A percentile compares a stretch with the other conserved stretches of the same genome.
These are phyloP conservation scores for Cenchrus americanus DNA, from an alignment of 176 grass and related monocot species.

Conservation along the genomic window DNA sequence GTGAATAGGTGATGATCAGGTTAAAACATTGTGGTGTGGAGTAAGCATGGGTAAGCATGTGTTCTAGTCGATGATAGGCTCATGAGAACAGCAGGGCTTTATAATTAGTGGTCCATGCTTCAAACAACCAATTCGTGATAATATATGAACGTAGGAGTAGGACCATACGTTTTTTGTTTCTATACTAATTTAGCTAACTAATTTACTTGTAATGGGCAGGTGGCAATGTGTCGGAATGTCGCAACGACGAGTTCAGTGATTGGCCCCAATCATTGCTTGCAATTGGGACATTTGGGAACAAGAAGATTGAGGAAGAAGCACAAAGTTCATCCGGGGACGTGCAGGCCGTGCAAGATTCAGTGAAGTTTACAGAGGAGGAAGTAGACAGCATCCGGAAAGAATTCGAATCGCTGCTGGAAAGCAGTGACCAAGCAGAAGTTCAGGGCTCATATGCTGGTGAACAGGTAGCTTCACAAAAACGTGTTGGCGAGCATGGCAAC, in stretches of 20 bases:
- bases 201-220: constrained; percentile 45
- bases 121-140: neutral
- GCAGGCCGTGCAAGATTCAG: constrained; percentile 34
- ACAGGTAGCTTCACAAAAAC: constrained; percentile 33
- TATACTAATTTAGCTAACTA: constrained; percentile 32
- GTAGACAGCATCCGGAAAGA: constrained; percentile 61
- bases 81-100: constrained; percentile 12
- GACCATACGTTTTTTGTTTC: constrained; percentile 36
- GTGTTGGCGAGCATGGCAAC: constrained; percentile 2
- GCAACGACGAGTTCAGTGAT: constrained; percentile 67
- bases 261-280: constrained; percentile 71
- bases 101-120: constrained; percentile 55
- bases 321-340: constrained; percentile 36
- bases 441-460: constrained; percentile 31
- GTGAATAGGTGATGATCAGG: constrained; percentile 16
- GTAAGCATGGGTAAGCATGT: constrained; percentile 39
- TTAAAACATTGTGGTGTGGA: constrained; percentile 43
- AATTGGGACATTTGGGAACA: constrained; percentile 80
- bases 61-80: constrained; percentile 29
- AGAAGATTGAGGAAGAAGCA: constrained; percentile 48
- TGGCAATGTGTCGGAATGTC: constrained; percentile 42
- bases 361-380: constrained; percentile 66
- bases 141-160: constrained; percentile 40
- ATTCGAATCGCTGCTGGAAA: constrained; percentile 50
- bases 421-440: constrained; percentile 34